phyloP scores from a whole-genome alignment of 768 basidiomycete species.

The Leccinum boreale region DNA sequence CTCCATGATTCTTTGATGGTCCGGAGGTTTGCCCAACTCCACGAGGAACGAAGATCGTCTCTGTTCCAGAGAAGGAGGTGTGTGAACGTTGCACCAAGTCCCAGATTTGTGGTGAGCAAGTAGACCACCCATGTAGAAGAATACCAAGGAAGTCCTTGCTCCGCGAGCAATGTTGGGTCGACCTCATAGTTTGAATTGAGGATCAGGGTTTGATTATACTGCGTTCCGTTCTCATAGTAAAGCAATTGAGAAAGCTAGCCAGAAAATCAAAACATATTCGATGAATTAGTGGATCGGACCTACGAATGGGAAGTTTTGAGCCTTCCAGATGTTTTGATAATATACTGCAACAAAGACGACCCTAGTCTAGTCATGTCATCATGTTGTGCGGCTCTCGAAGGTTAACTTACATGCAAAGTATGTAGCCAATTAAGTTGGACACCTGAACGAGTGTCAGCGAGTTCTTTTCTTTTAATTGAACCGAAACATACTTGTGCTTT shows the following conservation, averaged over 20 bases:
- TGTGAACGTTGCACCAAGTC: constrained; percentile 46
- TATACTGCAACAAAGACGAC: constrained; percentile 38
- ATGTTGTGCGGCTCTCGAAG: not conserved
- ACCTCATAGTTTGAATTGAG: constrained; percentile 51
- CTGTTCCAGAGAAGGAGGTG: constrained; percentile 54
- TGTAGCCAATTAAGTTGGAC: constrained; percentile 48
- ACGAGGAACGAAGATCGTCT: constrained; percentile 45
- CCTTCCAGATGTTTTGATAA: constrained; percentile 53
- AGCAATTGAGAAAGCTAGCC: constrained; percentile 43
- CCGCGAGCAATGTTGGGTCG: constrained; percentile 44
- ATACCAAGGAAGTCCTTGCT: constrained; percentile 35
- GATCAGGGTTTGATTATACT: constrained; percentile 52
- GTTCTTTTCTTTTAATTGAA: not conserved
- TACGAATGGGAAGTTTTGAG: constrained; percentile 59
- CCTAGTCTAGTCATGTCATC: constrained; percentile 17
- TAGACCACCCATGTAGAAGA: constrained; percentile 24
- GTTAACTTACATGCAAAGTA: constrained; percentile 50
- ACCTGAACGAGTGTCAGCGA: constrained; percentile 20
- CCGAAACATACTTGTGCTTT: constrained; percentile 40
- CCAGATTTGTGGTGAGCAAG: constrained; percentile 18
- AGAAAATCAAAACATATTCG: constrained; percentile 1
- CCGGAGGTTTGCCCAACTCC: constrained; percentile 42
- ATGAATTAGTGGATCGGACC: constrained; percentile 27
- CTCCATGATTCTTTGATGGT: constrained; percentile 24
- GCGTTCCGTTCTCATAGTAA: constrained; percentile 50